A percentile compares a stretch with the other conserved stretches of the same genome.
phyloP scores from a whole-genome alignment of 331 rosid genomes.

The Arachis monticola region DNA sequence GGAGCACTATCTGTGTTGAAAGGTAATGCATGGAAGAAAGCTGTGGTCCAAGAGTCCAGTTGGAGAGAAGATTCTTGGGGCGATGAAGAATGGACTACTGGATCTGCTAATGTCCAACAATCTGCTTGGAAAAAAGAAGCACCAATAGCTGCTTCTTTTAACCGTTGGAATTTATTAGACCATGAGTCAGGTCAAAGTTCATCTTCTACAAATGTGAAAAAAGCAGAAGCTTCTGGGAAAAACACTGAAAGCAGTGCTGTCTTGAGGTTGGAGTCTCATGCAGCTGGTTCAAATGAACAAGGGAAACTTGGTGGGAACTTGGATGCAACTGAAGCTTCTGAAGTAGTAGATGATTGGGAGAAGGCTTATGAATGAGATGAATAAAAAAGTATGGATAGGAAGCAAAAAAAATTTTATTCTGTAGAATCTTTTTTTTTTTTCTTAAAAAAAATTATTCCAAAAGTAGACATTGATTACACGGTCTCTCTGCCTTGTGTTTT shows the following conservation, averaged over 20 bases:
- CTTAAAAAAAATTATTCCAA: background rate
- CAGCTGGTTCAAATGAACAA: conserved; percentile 39
- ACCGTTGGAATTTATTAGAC: conserved; percentile 51
- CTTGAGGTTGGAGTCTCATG: conserved; percentile 37
- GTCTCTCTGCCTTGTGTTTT: conserved; percentile 34
- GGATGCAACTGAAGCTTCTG: conserved; percentile 49
- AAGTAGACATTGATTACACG: conserved; percentile 17
- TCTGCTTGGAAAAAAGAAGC: conserved; percentile 51
- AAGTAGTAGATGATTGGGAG: conserved; percentile 90
- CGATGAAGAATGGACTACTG: conserved; percentile 42
- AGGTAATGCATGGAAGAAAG: conserved; percentile 81
- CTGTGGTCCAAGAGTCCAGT: conserved; percentile 41
- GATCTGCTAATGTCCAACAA: conserved; percentile 42
- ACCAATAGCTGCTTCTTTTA: conserved; percentile 40
- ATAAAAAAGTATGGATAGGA: background rate
- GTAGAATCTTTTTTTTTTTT: too few relatives aligned
- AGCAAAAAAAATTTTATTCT: background rate
- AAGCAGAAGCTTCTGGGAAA: conserved; percentile 44
- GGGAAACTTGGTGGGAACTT: conserved; percentile 34
- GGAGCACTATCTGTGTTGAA: conserved; percentile 49
- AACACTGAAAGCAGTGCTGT: conserved; percentile 19
- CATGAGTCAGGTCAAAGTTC: conserved; percentile 51
- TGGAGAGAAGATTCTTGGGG: conserved; percentile 56
- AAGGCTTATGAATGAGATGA: conserved; percentile 62
- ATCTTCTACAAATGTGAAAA: conserved; percentile 41